Evolutionary conservation across 2,329 filamentous ascomycete genomes (phyloP).

Genomic region (Bimuria novae-zelandiae): DNA sequence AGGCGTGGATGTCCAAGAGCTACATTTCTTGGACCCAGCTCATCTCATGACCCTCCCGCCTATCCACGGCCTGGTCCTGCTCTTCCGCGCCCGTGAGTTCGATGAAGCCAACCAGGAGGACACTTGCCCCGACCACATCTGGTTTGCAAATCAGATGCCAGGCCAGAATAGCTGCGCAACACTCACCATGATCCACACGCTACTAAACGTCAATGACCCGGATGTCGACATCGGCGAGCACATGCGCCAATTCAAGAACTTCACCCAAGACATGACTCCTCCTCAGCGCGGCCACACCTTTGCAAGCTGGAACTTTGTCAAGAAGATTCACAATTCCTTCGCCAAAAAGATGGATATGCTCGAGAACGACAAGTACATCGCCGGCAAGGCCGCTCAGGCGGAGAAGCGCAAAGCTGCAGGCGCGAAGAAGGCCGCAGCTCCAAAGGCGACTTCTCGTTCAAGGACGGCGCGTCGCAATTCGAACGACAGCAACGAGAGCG

Average conservation of each 20-base stretch:
- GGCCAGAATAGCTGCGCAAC: slow-evolving; percentile 80
- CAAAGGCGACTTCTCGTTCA: slow-evolving; percentile 39
- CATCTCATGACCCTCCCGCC: slow-evolving; percentile 33
- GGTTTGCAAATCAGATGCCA: slow-evolving; percentile 89
- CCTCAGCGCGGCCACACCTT: slow-evolving; percentile 77
- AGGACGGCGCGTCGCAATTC: slow-evolving; percentile 34
- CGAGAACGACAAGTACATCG: slow-evolving; percentile 75
- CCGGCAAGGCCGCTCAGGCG: slow-evolving; percentile 57
- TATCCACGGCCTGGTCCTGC: slow-evolving; percentile 83
- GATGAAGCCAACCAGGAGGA: slow-evolving; percentile 55
- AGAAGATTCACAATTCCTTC: slow-evolving; percentile 85
- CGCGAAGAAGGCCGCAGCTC: slow-evolving; percentile 46
- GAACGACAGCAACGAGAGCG: slow-evolving; percentile 28
- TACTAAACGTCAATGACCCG: slow-evolving; percentile 72
- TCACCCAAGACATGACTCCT: slow-evolving; percentile 70
- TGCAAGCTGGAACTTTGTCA: slow-evolving; percentile 74
- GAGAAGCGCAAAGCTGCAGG: slow-evolving; percentile 15
- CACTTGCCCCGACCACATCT: slow-evolving; percentile 69
- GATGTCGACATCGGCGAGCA: slow-evolving; percentile 70
- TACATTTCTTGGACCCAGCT: slow-evolving; percentile 69
- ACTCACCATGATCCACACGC: slow-evolving; percentile 88
- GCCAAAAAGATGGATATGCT: slow-evolving; percentile 65
- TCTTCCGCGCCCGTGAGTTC: slow-evolving; percentile 71
- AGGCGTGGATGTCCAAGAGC: slow-evolving; percentile 74
- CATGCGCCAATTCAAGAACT: slow-evolving; percentile 72